Evolutionary conservation across 2,329 filamentous ascomycete genomes (phyloP), one percentile per base, ranked within the genome.

Genomic region (Aspergillus sp.): DNA sequence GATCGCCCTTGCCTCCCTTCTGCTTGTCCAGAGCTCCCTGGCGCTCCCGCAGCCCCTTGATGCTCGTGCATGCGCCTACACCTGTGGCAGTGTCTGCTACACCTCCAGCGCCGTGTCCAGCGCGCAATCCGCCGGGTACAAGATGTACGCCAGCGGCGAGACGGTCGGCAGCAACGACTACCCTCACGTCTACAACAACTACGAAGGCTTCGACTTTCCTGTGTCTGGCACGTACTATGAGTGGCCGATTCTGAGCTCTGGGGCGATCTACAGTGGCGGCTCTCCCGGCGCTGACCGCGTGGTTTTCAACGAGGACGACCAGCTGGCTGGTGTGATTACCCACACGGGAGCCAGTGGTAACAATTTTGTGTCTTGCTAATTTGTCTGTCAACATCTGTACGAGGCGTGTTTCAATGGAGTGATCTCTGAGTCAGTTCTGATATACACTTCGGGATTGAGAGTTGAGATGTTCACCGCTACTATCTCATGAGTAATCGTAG

Each of bases 301-400:
- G 49, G 70, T 87, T 30, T 83, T 89, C 72, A 85, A 83, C 64
- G 74, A 64, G 0, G 55, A 70, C 14, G 81, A 85, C 60, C 53
- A 78, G 52, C 77, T 82, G 42, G 86, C 84, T 13, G 86, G 84
- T 35, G 74, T 80, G 24, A 87, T 89, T 56, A 89, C 87, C 0
- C 87, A 89, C 64, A 87, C 83, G 19, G 86, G 86, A 24, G 86
- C 86, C 16, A 82, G 78, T 47, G 84, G 84, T 7, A 84, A 88
- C 67, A 76, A 80, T 70, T 89, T 89, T 70, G 83, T 50, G 20
- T 38, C 4, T 40, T 33, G 19, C 4, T 26, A 10, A 33, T 33
- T 14, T 16, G 32, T 14, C 4, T 32, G 35, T 11, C 26, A 11
- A 11, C 10, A 1, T 30, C 26, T 30, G 26, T 30, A 30, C 10